These are phyloP conservation scores for Leccinum obscurum DNA, from an alignment of 768 basidiomycete genomes.

Conservation along the genomic window DNA sequence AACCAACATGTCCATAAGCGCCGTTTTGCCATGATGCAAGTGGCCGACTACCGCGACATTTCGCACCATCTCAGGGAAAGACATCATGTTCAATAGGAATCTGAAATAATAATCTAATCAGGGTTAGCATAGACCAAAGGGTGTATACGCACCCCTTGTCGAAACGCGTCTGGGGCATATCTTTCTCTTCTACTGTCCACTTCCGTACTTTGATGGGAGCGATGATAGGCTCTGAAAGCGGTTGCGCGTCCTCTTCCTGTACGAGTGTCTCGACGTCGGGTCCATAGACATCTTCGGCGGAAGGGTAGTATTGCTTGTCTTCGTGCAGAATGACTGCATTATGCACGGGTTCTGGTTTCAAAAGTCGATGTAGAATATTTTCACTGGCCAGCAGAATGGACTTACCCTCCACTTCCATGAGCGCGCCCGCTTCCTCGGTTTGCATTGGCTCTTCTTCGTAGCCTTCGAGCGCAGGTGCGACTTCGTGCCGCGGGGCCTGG, in stretches of 20 bases:
- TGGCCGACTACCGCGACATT: constrained; percentile 97
- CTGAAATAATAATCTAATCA: constrained; percentile 42
- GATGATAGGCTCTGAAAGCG: constrained; percentile 91
- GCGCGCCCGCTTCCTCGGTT: constrained; percentile 56
- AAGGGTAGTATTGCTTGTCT: constrained; percentile 97
- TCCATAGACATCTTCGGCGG: constrained; percentile 90
- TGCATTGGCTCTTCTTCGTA: constrained; percentile 72
- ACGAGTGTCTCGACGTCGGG: constrained; percentile 93
- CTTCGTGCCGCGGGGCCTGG: constrained; percentile 35
- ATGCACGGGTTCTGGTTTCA: constrained; percentile 63
- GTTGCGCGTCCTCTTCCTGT: constrained; percentile 97
- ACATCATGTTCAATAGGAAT: constrained; percentile 88
- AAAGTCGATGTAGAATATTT: constrained; percentile 7
- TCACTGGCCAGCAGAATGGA: constrained; percentile 5
- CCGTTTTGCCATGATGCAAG: constrained; percentile 97
- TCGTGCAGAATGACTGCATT: constrained; percentile 91
- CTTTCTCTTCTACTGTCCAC: constrained; percentile 95
- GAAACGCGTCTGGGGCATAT: constrained; percentile 94
- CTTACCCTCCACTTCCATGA: constrained; percentile 87
- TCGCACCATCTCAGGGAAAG: constrained; percentile 91
- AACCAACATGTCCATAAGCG: constrained; percentile 94
- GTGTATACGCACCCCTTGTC: constrained; percentile 78
- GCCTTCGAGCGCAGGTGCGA: constrained; percentile 71
- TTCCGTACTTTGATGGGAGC: constrained; percentile 93
- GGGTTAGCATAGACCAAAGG: not conserved